Evolutionary conservation across 2,329 filamentous ascomycete genomes (phyloP), one percentile per base, ranked within the genome.

Genomic region (Incumbomyces lentus): DNA sequence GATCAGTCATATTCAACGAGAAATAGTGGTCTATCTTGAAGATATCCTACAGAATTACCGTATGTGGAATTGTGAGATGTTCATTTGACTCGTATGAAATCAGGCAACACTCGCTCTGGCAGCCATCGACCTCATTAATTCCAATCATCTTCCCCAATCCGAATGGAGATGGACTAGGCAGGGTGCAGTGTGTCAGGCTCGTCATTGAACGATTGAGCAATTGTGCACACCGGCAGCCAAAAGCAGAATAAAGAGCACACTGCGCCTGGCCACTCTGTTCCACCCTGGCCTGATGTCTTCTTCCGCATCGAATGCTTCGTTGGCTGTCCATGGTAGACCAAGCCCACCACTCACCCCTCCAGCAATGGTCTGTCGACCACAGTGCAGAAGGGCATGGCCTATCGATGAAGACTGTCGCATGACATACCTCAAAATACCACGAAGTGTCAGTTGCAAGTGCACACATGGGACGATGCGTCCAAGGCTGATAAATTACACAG

Each of bases 341-440:
- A 16, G 3, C 29, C 10, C n/a, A 32, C 30, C 40, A 6, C 13
- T 35, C 33, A n/a, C 16, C 33, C 4, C 33, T 42, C n/a, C 34
- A 45, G 33, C 33, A 29, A 45, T 45, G 42, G 42, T 22, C 26
- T 16, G 26, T 19, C 40, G 14, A 3, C 17, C 29, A 13, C 36
- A 17, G 6, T 22, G 40, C 16, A 17, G 29, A 12, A 37, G 34
- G 18, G n/a, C 33, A 37, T 45, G 42, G 42, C 42, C 42, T 19
- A 37, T 45, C 4, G 42, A 45, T 18, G 42, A 45, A 14, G 22
- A 35, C 12, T 33, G 42, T 34, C 42, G 42, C 42, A 30, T 34
- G 30, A 45, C 42, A 2, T 37, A 37, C 30, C 34, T 45, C 17
- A 38, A 30, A 31, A 45, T 45, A 17, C 42, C 42, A 16, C 34